Evolutionary conservation across 1,284 basidiomycete species (phyloP).

Genomic region (Gymnopus androsaceus): DNA sequence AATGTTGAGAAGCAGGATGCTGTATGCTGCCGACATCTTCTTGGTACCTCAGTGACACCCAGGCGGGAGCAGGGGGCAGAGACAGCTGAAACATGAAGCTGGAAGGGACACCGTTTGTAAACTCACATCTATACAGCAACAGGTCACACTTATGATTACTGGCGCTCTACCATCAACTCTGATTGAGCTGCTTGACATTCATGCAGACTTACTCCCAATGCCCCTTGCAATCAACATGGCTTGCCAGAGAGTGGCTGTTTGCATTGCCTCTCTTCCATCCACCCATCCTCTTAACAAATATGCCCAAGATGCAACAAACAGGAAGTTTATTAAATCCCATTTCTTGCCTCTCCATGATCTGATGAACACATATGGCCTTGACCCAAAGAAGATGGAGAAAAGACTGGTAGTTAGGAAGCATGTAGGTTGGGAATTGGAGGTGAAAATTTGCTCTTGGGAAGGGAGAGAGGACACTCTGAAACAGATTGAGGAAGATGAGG

Average conservation of each 20-base stretch:
- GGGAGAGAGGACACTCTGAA: background rate
- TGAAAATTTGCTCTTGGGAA: background rate
- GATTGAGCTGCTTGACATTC: background rate
- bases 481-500: background rate
- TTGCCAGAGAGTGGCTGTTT: background rate
- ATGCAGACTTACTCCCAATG: background rate
- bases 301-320: too few species aligned
- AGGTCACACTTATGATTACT: background rate
- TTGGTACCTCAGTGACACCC: constrained; percentile 20
- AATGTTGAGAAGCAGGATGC: background rate
- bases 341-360: background rate
- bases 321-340: background rate
- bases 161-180: background rate
- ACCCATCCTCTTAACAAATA: background rate
- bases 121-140: background rate
- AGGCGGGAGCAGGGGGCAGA: too few species aligned
- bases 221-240: background rate
- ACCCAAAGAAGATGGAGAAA: constrained; percentile 1
- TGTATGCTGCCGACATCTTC: constrained; percentile 21
- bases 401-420: background rate
- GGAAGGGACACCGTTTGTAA: too few species aligned
- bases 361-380: background rate
- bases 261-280: background rate
- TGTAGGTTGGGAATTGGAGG: background rate
- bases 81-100: background rate